A percentile compares a stretch with the other conserved stretches of the same genome.
phyloP scores from a whole-genome alignment of 2,329 filamentous ascomycete species.

The Podosphaera leucotricha region DNA sequence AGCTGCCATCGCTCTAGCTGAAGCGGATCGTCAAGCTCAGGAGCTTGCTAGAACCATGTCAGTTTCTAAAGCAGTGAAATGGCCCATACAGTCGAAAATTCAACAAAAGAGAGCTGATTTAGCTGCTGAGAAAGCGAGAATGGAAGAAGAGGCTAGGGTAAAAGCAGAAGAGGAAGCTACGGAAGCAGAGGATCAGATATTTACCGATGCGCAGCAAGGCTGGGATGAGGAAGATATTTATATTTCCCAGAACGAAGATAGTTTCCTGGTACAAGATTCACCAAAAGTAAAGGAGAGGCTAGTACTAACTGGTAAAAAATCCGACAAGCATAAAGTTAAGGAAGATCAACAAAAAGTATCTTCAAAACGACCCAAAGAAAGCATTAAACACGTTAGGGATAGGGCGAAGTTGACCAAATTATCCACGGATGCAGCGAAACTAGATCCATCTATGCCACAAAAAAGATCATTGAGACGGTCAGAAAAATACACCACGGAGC shows the following conservation, averaged over 20 bases:
- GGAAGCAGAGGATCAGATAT: background rate
- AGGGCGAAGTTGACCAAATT: conserved; percentile 13
- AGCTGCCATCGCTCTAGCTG: conserved; percentile 9
- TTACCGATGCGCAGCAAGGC: background rate
- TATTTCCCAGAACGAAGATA: background rate
- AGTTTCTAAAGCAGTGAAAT: conserved; percentile 14
- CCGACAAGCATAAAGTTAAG: conserved; percentile 1
- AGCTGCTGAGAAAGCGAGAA: conserved; percentile 5
- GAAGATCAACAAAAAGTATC: background rate
- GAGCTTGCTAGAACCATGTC: background rate
- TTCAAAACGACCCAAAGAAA: conserved; percentile 13
- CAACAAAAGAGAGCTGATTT: conserved; percentile 17
- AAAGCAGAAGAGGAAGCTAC: background rate
- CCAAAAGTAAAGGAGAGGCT: background rate
- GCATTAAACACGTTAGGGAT: conserved; percentile 20
- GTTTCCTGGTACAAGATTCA: background rate
- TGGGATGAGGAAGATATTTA: background rate
- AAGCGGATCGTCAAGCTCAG: background rate
- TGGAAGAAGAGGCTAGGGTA: conserved; percentile 9
- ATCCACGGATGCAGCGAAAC: conserved; percentile 19
- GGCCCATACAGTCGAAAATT: conserved; percentile 23
- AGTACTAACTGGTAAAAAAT: background rate
- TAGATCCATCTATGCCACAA: conserved; percentile 32
- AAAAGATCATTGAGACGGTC: conserved; percentile 18
- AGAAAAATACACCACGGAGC: conserved; percentile 10